Evolutionary conservation across 371 early-diverging fungal species (phyloP).

Genomic region (Mortierella sp.): DNA sequence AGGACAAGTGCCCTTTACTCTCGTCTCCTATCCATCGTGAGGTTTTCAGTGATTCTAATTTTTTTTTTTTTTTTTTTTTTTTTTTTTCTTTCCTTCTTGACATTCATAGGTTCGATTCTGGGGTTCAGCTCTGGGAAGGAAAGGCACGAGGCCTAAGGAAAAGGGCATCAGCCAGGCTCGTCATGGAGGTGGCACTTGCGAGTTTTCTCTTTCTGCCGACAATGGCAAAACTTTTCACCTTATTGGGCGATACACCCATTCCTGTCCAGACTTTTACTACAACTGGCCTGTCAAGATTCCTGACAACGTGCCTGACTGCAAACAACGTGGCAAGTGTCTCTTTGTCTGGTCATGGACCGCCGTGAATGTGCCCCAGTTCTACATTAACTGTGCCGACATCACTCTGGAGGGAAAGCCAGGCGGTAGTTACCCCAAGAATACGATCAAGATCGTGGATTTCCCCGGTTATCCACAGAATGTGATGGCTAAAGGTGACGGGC

Average conservation of each 20-base stretch:
- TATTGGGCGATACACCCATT: slow-evolving; percentile 50
- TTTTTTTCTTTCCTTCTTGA: background rate
- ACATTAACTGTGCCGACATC: slow-evolving; percentile 78
- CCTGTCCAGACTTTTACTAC: slow-evolving; percentile 56
- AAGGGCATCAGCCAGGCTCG: slow-evolving; percentile 33
- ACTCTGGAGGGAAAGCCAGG: slow-evolving; percentile 50
- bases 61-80: background rate
- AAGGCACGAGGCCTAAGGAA: background rate
- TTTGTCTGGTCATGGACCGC: slow-evolving; percentile 80
- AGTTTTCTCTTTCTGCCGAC: slow-evolving; percentile 72
- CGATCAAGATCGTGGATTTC: slow-evolving; percentile 26
- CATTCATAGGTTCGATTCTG: slow-evolving; percentile 38
- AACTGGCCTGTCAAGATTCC: slow-evolving; percentile 64
- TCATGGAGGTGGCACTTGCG: slow-evolving; percentile 74
- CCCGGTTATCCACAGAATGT: slow-evolving; percentile 3
- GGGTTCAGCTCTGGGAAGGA: slow-evolving; percentile 23
- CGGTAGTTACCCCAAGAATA: slow-evolving; percentile 2
- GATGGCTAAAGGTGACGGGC: slow-evolving; percentile 18
- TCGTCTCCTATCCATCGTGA: background rate
- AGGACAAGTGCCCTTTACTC: background rate
- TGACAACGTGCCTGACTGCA: slow-evolving; percentile 56
- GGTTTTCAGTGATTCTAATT: background rate
- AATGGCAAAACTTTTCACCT: slow-evolving; percentile 68
- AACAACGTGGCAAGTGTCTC: slow-evolving; percentile 33
- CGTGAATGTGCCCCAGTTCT: slow-evolving; percentile 71